Base-by-base conservation (phyloP, 2,329 filamentous ascomycete species). In the Claviceps sp. region DNA sequence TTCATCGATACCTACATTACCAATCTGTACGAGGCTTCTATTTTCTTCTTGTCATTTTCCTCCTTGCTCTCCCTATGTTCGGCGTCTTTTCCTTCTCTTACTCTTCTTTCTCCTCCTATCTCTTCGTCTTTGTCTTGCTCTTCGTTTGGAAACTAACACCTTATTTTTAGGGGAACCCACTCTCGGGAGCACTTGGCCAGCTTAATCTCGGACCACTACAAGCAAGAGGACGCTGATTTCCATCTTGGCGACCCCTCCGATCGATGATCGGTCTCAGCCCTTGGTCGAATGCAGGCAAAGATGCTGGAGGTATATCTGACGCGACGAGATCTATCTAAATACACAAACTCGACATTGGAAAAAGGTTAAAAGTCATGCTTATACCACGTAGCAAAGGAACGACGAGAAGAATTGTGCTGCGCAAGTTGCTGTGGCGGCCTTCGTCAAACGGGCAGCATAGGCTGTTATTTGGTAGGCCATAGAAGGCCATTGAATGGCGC, bases 1-100 rank as follows among this genome's bases (percentile, higher is more conserved):
- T 69, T 85, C 54, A 78, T 93, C 40, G 84, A 88, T 66, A 77
- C 86, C 37, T 93, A 93, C 65, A 88, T 95, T 59, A 94, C 88
- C 18, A 95, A 95, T 53, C 55, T 76, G 73, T 75, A 67, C 67
- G 73, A 70, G n/a, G 34, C 13, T 4, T 18, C 38, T 26, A 2
- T 26, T 14, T 43, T 26, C 5, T 30, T 20, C 6, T 43, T 14
- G n/a, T 20, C 40, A 22, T 7, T 24, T 22, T 7, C 11, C 7
- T 13, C 41, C 8, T 2, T 42, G 2, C 11, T 5, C 16, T 13
- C 41, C 8, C 1, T 42, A 11, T 13, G 18, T 22, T 22, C 4
- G 30, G 30, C 26, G 26, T 42, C 41, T 41, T n/a, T 41, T 41
- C 9, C 18, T 9, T 3, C 20, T 42, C 11, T 6, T 1, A 7